Conservation (phyloP, 805 yeast genomes). For the Jamesozyma lodderae region DNA sequence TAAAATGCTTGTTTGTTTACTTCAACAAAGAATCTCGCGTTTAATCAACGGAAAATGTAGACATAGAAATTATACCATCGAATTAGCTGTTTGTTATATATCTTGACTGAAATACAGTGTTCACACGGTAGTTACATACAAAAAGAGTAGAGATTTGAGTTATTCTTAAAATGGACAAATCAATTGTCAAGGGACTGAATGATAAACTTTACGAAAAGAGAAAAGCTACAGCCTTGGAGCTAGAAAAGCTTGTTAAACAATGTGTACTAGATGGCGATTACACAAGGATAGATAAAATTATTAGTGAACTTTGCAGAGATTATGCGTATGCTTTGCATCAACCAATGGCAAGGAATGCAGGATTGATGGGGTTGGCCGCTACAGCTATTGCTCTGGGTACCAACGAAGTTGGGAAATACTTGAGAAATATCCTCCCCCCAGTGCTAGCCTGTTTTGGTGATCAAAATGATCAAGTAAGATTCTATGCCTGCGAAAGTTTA, state of each 20-base stretch:
- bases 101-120: no score
- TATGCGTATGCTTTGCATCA: constrained; percentile 77
- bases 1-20: no score
- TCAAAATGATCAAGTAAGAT: constrained; percentile 93
- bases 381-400: constrained; percentile 88
- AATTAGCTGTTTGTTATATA: no score
- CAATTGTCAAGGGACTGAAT: constrained; percentile 55
- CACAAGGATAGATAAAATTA: constrained; percentile 37
- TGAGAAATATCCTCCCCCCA: constrained; percentile 84
- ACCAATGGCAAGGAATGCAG: constrained; percentile 88
- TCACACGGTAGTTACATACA: no score
- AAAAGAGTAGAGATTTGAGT: no score
- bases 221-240: constrained; percentile 65
- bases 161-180: constrained; percentile 44
- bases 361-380: constrained; percentile 90
- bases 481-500: constrained; percentile 92
- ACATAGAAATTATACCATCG: no score
- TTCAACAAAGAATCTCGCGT: no score
- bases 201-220: constrained; percentile 73
- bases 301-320: constrained; percentile 67
- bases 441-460: constrained; percentile 94
- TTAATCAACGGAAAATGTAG: no score
- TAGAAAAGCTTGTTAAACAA: constrained; percentile 69
- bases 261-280: constrained; percentile 33
- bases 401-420: constrained; percentile 69